Evolutionary conservation across 257 asterid genomes (phyloP).

Genomic region (Nicotiana tomentosiformis): DNA sequence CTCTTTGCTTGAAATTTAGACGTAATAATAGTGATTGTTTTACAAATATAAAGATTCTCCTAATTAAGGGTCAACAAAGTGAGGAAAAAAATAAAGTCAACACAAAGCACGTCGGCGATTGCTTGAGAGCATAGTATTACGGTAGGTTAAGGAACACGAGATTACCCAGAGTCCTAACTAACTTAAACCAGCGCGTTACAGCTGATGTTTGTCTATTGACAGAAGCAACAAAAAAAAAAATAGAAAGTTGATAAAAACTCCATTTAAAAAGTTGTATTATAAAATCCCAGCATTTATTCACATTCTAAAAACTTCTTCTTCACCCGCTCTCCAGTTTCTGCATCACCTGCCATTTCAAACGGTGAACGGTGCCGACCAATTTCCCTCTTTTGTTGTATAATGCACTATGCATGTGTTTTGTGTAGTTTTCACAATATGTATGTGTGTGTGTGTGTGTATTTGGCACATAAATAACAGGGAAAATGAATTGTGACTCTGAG

Average conservation of each 20-base stretch:
- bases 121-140: neutral
- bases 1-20: too few species aligned
- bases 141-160: neutral
- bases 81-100: neutral
- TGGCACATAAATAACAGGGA: neutral
- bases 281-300: neutral
- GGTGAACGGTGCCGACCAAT: neutral
- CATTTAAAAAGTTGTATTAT: neutral
- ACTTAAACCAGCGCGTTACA: constrained; percentile 4
- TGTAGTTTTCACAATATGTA: neutral
- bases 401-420: neutral
- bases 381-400: neutral
- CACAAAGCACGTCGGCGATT: neutral
- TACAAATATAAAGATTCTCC: neutral
- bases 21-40: too few species aligned
- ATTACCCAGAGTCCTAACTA: neutral
- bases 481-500: neutral
- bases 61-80: neutral
- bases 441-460: neutral
- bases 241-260: neutral
- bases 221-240: neutral
- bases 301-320: neutral
- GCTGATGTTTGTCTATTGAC: neutral
- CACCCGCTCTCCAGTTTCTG: neutral
- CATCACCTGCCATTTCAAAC: neutral